Evolutionary conservation across 116 monocot species (phyloP).

Genomic region (Phalaenopsis hybrid): DNA sequence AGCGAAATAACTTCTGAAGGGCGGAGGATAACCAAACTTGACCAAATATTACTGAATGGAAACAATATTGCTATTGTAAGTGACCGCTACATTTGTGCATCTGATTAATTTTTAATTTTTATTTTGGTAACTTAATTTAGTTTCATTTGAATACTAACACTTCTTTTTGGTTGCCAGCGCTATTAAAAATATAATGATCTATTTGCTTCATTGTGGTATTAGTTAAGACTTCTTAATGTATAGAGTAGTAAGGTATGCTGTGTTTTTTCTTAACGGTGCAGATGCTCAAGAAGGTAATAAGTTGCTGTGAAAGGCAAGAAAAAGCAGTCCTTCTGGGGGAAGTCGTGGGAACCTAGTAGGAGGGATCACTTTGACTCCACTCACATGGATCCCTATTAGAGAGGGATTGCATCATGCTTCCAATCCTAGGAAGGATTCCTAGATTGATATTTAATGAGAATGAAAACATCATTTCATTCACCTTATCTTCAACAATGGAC

Average conservation of each 20-base stretch:
- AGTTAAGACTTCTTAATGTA: not conserved
- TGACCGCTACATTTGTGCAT: not conserved
- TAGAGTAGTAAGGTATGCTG: not conserved
- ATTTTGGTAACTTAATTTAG: not conserved
- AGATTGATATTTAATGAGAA: no score
- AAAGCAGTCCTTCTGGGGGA: no score
- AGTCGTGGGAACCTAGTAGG: no score
- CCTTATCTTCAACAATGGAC: no score
- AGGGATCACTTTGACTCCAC: no score
- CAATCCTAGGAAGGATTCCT: no score
- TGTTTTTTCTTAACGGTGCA: no score
- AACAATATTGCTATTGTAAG: constrained; percentile 99
- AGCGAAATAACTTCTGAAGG: constrained; percentile 98
- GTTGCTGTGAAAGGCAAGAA: no score
- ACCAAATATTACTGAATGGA: constrained; percentile 95
- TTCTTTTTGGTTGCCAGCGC: not conserved
- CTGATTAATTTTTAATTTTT: not conserved
- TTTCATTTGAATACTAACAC: not conserved
- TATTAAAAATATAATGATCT: not conserved
- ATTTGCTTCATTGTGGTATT: not conserved
- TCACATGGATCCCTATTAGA: no score
- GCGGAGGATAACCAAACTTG: constrained; percentile 91
- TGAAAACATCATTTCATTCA: no score
- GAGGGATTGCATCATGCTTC: no score
- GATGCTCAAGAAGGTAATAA: no score